Base-by-base conservation (phyloP, 768 basidiomycete species). In the Naganishia kalamii region DNA sequence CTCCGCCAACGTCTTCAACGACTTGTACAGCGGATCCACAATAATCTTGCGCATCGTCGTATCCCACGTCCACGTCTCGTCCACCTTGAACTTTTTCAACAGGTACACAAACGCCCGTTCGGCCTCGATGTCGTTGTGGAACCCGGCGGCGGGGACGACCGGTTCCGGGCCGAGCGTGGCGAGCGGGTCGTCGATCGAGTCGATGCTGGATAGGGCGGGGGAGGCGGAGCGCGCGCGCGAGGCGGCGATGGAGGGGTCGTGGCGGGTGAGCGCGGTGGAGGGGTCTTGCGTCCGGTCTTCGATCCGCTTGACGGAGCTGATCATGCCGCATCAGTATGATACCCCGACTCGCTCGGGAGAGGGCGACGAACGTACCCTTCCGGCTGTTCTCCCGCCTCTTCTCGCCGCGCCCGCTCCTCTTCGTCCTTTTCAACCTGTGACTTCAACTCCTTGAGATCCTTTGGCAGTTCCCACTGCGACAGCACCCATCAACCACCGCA, bases 1-100 rank as follows among this genome's bases (percentile, higher is more conserved):
- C 80, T 99, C 92, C 17, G 91, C 91, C 51, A 97, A 83, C 48
- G 88, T 91, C 75, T 88, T 89, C 66, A 99, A 82, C 47, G 92
- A 88, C 81, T 91, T 93, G 81, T 97, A 99, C 69, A 96, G 79
- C 47, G 96, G 94, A 81, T 98, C 94, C 71, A 92, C 97, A 79
- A 99, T 94, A 78, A 96, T 92, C 72, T 90, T 88, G 75, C 93
- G 85, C 90, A 98, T 96, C 60, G 92, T 92, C 80, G 90, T 87
- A 77, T 99, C 96, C 96, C 96, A 99, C 37, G 91, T 91, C 89
- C 90, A 97, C 69, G 84, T 87, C 48, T 88, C 86, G 78, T 91
- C 90, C 46, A 98, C 88, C 33, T 90, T 90, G 49, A 89, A 88
- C 79, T 90, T 91, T 71, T 87, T 84, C 70, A 99, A 79, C 63